phyloP scores from a whole-genome alignment of 768 basidiomycete genomes.

The Tylopilus plumbeoviolaceoides region DNA sequence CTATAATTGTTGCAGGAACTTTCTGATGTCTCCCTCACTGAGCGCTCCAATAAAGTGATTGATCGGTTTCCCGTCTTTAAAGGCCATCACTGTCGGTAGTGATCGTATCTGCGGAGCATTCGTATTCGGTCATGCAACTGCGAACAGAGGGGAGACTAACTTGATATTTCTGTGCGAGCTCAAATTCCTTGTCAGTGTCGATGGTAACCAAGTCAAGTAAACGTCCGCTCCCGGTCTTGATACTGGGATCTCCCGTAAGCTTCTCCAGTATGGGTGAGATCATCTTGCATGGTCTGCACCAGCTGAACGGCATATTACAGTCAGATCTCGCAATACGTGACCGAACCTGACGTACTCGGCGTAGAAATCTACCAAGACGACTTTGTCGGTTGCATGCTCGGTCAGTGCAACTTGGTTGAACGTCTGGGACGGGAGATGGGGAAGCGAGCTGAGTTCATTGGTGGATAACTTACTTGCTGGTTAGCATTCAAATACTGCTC shows the following conservation, averaged over 20 bases:
- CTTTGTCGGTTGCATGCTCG: constrained; percentile 38
- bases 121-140: background rate
- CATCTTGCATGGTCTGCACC: constrained; percentile 74
- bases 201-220: constrained; percentile 71
- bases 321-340: constrained; percentile 3
- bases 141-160: constrained; percentile 24
- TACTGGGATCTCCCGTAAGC: constrained; percentile 43
- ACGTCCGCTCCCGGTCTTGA: constrained; percentile 48
- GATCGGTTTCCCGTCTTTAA: constrained; percentile 58
- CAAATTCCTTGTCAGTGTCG: constrained; percentile 52
- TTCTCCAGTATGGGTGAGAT: constrained; percentile 68
- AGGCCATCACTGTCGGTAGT: constrained; percentile 79
- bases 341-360: constrained; percentile 55
- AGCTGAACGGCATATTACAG: constrained; percentile 38
- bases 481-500: constrained; percentile 45
- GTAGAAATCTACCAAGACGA: constrained; percentile 76
- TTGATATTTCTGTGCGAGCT: constrained; percentile 48
- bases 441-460: background rate
- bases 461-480: constrained; percentile 33
- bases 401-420: constrained; percentile 32
- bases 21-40: constrained; percentile 38
- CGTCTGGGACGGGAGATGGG: constrained; percentile 25
- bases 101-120: constrained; percentile 50
- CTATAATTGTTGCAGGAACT: constrained; percentile 43
- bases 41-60: constrained; percentile 61